Conservation (phyloP, 805 yeast genomes). For the Yarrowia sp. region DNA sequence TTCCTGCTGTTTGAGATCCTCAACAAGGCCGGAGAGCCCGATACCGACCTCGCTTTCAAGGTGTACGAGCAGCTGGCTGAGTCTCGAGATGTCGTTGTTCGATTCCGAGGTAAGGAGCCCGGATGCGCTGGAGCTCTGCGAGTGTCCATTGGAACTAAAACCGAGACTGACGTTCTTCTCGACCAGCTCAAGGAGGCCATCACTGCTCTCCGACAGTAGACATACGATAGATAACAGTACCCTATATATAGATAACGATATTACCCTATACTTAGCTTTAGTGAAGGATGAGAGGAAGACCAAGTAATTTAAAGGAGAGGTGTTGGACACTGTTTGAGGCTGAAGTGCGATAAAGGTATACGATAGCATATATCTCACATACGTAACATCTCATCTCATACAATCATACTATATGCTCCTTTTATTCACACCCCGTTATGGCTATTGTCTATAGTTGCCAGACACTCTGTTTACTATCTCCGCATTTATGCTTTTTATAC, state of each 20-base stretch:
- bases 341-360: too few relatives aligned
- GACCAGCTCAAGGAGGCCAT: constrained; percentile 43
- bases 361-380: too few relatives aligned
- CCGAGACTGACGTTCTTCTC: constrained; percentile 64
- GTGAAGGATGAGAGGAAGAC: too few relatives aligned
- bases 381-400: too few relatives aligned
- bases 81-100: constrained; percentile 72
- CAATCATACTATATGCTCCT: too few relatives aligned
- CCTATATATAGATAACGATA: not conserved
- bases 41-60: constrained; percentile 60
- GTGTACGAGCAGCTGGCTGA: constrained; percentile 72
- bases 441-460: too few relatives aligned
- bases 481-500: not conserved
- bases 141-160: constrained; percentile 78
- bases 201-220: constrained; percentile 8
- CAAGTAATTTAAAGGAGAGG: too few relatives aligned
- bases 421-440: too few relatives aligned
- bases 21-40: constrained; percentile 60
- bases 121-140: constrained; percentile 89
- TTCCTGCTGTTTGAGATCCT: constrained; percentile 74
- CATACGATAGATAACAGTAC: not conserved
- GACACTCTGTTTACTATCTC: too few relatives aligned
- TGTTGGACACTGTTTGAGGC: too few relatives aligned
- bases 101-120: constrained; percentile 86
- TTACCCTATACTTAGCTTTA: too few relatives aligned